Percentiles rank a stretch among this genome's conserved stretches.
Evolutionary conservation across 208 protist species (phyloP).

Genomic region (Leishmania turanica): DNA sequence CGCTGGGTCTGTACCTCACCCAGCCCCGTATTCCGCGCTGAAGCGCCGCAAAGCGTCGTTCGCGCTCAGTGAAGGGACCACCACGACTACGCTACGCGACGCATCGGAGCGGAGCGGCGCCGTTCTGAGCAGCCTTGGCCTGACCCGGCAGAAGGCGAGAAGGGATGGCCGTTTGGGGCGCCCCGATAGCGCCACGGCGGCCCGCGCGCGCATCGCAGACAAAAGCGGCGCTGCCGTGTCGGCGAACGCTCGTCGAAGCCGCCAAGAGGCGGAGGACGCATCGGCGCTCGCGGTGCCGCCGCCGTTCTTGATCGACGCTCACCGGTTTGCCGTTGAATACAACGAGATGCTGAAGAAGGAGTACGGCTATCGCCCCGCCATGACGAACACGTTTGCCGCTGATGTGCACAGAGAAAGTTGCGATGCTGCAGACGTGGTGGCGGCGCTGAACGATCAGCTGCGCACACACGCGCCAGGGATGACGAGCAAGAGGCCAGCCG

Average conservation of each 20-base stretch:
- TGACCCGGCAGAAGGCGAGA: slow-evolving; percentile 4
- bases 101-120: slow-evolving; percentile 19
- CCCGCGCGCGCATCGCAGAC: slow-evolving; percentile 6
- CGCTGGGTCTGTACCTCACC: neutral
- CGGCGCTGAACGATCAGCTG: slow-evolving; percentile 20
- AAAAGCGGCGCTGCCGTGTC: neutral
- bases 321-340: slow-evolving; percentile 70
- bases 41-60: slow-evolving; percentile 8
- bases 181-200: neutral
- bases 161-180: neutral
- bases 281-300: neutral
- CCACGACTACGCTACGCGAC: slow-evolving; percentile 7
- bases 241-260: neutral
- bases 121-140: slow-evolving; percentile 2
- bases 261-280: neutral
- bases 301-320: slow-evolving; percentile 76
- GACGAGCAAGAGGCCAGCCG: slow-evolving; percentile 13
- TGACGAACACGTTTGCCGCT: slow-evolving; percentile 31
- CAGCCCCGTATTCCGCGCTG: slow-evolving; percentile 1
- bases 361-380: slow-evolving; percentile 76
- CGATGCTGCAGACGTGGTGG: neutral
- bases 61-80: neutral
- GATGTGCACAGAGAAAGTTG: slow-evolving; percentile 1
- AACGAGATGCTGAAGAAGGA: slow-evolving; percentile 70
- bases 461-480: slow-evolving; percentile 27